Conservation (phyloP, 768 basidiomycete genomes). For the Suillus cothurnatus region DNA sequence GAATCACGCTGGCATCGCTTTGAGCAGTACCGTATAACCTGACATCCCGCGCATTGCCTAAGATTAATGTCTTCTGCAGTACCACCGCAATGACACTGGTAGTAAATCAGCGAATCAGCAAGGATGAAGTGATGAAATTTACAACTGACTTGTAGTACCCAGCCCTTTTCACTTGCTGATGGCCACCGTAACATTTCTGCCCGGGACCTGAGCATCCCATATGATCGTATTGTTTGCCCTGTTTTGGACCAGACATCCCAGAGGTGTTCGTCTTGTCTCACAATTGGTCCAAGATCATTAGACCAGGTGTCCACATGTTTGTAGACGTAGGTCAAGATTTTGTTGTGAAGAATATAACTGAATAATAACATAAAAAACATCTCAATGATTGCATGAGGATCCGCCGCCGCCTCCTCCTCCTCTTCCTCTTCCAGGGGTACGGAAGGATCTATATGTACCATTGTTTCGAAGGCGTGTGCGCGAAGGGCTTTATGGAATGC, state of each 20-base stretch:
- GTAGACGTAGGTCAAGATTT: neutral
- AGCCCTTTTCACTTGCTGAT: neutral
- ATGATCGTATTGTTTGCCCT: neutral
- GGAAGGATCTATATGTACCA: neutral
- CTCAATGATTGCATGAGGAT: neutral
- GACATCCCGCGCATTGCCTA: slow-evolving; percentile 1
- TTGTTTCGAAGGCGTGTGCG: neutral
- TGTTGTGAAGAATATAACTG: neutral
- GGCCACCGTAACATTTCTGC: neutral
- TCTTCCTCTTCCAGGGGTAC: neutral
- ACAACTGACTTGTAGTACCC: neutral
- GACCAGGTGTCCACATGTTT: neutral
- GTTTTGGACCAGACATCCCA: neutral
- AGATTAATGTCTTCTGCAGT: neutral
- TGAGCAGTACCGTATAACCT: neutral
- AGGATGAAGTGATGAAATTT: neutral
- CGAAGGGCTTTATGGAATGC: neutral
- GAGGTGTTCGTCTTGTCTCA: neutral
- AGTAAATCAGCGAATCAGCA: neutral
- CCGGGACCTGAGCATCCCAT: neutral
- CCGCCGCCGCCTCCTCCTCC: no score
- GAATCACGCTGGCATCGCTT: slow-evolving; percentile 1
- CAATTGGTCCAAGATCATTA: neutral
- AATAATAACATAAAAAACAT: neutral
- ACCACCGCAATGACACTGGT: neutral